These are phyloP conservation scores for Gyromitra esculenta DNA, from an alignment of 2,329 filamentous ascomycete species.

Conservation along the genomic window DNA sequence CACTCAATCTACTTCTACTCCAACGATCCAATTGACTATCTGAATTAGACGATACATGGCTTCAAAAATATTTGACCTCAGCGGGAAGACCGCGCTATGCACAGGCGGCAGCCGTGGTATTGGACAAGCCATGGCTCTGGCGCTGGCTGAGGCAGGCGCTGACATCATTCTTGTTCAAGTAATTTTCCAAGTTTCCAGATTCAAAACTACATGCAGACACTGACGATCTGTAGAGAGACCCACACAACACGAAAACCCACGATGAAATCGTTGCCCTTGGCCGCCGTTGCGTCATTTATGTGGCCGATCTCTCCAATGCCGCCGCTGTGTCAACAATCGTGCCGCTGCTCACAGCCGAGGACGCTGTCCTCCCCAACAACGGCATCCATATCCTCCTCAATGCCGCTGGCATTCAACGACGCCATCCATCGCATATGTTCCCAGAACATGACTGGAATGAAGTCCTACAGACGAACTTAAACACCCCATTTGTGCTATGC, in stretches of 20 bases:
- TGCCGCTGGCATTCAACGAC: constrained; percentile 84
- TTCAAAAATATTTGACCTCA: constrained; percentile 59
- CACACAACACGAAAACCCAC: constrained; percentile 66
- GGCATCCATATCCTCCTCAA: constrained; percentile 82
- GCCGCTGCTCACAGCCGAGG: constrained; percentile 69
- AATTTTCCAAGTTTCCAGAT: constrained; percentile 28
- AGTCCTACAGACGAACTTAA: constrained; percentile 87
- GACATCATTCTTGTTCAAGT: constrained; percentile 62
- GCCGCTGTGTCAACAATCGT: constrained; percentile 70
- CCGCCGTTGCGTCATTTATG: constrained; percentile 74
- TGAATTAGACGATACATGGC: constrained; percentile 30
- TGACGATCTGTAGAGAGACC: constrained; percentile 61
- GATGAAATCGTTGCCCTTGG: constrained; percentile 71
- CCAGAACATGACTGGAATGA: constrained; percentile 80
- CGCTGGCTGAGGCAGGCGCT: constrained; percentile 61
- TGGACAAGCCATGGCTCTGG: constrained; percentile 60
- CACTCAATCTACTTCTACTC: neutral
- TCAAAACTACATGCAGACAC: constrained; percentile 30
- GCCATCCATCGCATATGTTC: constrained; percentile 79
- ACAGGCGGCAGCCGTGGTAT: constrained; percentile 62
- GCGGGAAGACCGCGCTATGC: constrained; percentile 60
- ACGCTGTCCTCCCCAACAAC: constrained; percentile 61
- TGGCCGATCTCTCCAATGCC: constrained; percentile 73
- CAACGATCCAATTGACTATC: constrained; percentile 3
- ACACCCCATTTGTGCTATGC: constrained; percentile 79